A percentile compares a stretch with the other conserved stretches of the same genome.
phyloP scores from a whole-genome alignment of 352 stramenopile genomes.

The Blastocystis sp. region DNA sequence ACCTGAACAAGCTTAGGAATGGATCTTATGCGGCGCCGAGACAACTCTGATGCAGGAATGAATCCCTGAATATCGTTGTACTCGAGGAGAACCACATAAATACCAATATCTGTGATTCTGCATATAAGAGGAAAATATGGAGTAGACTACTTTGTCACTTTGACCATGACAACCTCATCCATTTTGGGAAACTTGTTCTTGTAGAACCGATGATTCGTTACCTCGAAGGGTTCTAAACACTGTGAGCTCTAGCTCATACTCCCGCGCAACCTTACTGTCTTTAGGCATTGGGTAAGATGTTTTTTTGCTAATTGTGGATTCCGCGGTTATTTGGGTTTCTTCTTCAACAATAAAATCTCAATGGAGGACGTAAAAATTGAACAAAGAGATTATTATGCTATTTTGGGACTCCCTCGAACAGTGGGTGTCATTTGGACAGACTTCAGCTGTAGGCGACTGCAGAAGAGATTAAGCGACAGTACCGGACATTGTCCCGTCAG shows the following conservation, averaged over 20 bases:
- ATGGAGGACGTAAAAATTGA: slow-evolving; percentile 37
- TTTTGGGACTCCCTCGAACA: slow-evolving; percentile 36
- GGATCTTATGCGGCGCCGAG: slow-evolving; percentile 91
- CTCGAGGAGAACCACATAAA: slow-evolving; percentile 98
- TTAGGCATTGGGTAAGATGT: neutral
- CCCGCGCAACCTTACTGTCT: neutral
- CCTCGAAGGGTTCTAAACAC: slow-evolving; percentile 28
- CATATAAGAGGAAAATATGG: neutral
- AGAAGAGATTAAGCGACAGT: slow-evolving; percentile 43
- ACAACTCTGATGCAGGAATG: slow-evolving; percentile 98
- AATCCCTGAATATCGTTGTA: slow-evolving; percentile 99
- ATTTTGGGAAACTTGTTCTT: slow-evolving; percentile 89
- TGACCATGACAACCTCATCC: slow-evolving; percentile 92
- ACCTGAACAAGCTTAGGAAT: slow-evolving; percentile 99
- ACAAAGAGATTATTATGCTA: slow-evolving; percentile 33
- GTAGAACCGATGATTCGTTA: slow-evolving; percentile 78
- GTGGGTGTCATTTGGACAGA: neutral
- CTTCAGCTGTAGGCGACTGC: neutral
- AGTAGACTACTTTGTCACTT: slow-evolving; percentile 69
- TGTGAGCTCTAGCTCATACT: neutral
- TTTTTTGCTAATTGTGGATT: neutral
- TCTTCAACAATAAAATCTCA: neutral
- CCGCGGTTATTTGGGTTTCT: neutral
- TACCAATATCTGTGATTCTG: slow-evolving; percentile 97
- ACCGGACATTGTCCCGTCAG: slow-evolving; percentile 2